Evolutionary conservation across 768 basidiomycete species (phyloP), one percentile per base, ranked within the genome.

Genomic region (Rhodotorula sphaerocarpa): DNA sequence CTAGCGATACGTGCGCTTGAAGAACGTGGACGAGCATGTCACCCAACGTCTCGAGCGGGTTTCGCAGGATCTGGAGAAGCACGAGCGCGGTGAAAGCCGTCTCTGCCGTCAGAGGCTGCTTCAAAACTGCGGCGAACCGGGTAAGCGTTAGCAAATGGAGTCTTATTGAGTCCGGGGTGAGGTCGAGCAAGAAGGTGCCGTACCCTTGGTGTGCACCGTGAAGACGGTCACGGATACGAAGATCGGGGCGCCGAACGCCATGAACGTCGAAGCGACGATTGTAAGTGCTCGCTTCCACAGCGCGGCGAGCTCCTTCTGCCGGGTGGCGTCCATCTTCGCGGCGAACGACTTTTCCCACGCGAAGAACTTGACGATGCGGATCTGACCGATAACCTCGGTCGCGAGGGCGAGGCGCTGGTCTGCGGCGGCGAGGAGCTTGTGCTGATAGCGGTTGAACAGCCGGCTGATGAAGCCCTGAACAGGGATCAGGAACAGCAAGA

Each of bases 1-100:
- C 55, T 61, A 73, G 74, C 3, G 73, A 74, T 42, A 76, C 75
- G 55, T 75, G 70, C 0, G 75, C 72, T 34, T 75, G 73, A 1
- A 77, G 53, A 15, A 70, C 58, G 46, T 70, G 66, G 36, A 72
- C 71, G 54, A 70, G 53, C 70, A 73, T 70, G 43, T 72, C 71
- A 25, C 65, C 66, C 41, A 70, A 57, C 16, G 60, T 61, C n/a
- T 72, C 76, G 50, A 78, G 67, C 2, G 78, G 78, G 25, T 67
- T 70, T 34, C 77, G 73, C 23, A 79, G 71, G 69, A 78, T 75
- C 57, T 76, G 75, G 73, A 78, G 77, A n/a, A 79, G 71, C 5
- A 76, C 74, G 25, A 78, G 69, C 9, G 77, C 74, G 28, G 77
- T 74, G 71, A 79, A 79, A 7, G 78, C 78, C 12, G 73, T 73